phyloP scores from a whole-genome alignment of 1,139 yeast genomes.

The Sugiyamaella paludigena region DNA sequence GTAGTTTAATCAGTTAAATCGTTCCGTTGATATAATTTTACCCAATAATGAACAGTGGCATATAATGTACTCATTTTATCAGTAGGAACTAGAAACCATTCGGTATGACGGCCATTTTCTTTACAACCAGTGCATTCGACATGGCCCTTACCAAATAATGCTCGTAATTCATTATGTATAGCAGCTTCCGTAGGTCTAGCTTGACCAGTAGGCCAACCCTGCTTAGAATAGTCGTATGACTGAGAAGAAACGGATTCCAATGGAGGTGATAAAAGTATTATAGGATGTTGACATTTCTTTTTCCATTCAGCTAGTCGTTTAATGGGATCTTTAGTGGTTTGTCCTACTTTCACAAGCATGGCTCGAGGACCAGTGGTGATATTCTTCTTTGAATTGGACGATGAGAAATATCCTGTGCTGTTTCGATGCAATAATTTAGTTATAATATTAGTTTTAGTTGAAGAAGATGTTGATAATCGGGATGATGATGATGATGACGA shows the following conservation, averaged over 20 bases:
- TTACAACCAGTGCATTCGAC: constrained; percentile 34
- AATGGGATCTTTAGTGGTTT: constrained; percentile 30
- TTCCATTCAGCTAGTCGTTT: constrained; percentile 33
- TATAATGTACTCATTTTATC: constrained; percentile 12
- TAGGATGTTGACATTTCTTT: constrained; percentile 30
- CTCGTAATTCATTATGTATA: constrained; percentile 28
- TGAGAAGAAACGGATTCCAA: constrained; percentile 1
- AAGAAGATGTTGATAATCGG: not conserved
- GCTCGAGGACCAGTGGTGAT: constrained; percentile 1
- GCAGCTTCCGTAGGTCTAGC: constrained; percentile 27
- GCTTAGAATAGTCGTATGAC: constrained; percentile 16
- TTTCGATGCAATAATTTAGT: not conserved
- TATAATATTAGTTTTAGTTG: not conserved
- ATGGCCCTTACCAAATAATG: constrained; percentile 29
- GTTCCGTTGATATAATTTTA: constrained; percentile 9
- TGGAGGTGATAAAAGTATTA: constrained; percentile 21
- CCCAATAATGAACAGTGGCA: constrained; percentile 18
- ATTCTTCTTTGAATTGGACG: not conserved
- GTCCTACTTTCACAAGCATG: constrained; percentile 35
- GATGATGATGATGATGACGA: too few relatives aligned
- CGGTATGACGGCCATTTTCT: constrained; percentile 22
- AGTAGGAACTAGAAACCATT: constrained; percentile 34
- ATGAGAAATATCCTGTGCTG: too few relatives aligned
- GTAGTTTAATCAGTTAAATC: constrained; percentile 6
- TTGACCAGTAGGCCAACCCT: constrained; percentile 29